phyloP scores from a whole-genome alignment of 139 green algal species.

The Desmodesmus armatus region DNA sequence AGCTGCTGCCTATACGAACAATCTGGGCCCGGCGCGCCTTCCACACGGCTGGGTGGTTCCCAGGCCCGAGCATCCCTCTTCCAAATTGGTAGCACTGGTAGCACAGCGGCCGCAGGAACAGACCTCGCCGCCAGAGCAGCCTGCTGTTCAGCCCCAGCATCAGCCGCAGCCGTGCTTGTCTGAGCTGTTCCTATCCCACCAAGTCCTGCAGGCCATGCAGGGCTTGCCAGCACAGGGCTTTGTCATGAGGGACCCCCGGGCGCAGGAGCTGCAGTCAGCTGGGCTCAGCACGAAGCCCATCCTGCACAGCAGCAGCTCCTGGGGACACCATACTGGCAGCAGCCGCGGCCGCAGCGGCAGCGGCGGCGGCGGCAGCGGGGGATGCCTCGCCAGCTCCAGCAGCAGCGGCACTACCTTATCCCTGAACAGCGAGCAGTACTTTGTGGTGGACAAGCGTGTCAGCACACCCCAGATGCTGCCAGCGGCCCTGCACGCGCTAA shows the following conservation, averaged over 20 bases:
- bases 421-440: constrained; percentile 1
- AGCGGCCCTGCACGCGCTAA: constrained; percentile 4
- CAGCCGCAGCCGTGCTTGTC: constrained; percentile 27
- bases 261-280: neutral
- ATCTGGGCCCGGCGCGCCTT: too few relatives aligned
- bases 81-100: neutral
- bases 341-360: constrained; percentile 2
- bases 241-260: neutral
- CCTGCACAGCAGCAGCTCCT: too few relatives aligned
- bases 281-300: too few relatives aligned
- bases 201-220: constrained; percentile 30
- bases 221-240: constrained; percentile 35
- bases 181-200: neutral
- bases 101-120: neutral
- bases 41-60: neutral
- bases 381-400: neutral
- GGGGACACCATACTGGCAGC: too few relatives aligned
- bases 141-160: neutral
- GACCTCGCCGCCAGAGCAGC: too few relatives aligned
- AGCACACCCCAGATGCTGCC: constrained; percentile 12
- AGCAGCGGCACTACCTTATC: neutral
- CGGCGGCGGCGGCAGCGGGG: neutral
- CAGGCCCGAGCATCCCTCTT: neutral
- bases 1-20: neutral
- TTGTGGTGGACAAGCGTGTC: neutral